Base-by-base conservation (phyloP, 768 basidiomycete genomes). In the Porphyrellus cyaneotinctus region DNA sequence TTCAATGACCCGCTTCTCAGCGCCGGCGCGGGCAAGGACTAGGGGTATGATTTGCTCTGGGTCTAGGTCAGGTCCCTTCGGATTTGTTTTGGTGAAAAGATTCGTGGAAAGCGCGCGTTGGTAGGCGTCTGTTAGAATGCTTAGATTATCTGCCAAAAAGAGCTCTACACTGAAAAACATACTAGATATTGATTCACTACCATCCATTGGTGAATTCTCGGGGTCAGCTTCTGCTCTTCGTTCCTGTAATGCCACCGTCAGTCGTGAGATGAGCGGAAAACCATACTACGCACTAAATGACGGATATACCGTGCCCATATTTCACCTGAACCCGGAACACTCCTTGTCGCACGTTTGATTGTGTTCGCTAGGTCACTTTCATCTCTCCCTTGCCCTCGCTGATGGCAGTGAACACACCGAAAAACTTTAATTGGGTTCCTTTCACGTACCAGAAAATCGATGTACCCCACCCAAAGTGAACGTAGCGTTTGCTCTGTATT, bases 231-330 rank as follows among this genome's bases (percentile, higher is more conserved):
- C 59, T 22, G 45, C n/a, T 22, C 50, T 42, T 49, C 56, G 57
- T 52, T 69, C 67, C 67, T 69, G 39, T 6, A 20, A 26, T n/a
- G 6, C 12, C 11, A 35, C 5, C 2, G 18, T 63, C 6, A 47
- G 51, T 5, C 23, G 8, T 18, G n/a, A 49, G 35, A 1, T 5
- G 30, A 35, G 15, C 17, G 17, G 41, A 18, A 14, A 6, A 23
- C 17, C 15, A 37, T 39, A 10, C n/a, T 24, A 62, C 78, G 56
- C 49, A 88, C 91, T 69, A 88, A 61, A 57, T 80, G 79, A 35
- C 87, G 82, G 13, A 93, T 82, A 64, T 88, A 89, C 37, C 83
- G 76, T 6, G 88, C 84, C 85, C 87, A 89, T 15, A 90, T 72
- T 60, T 88, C 86, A 18, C 91, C 91, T 31, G 79, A 88, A 17